Conservation (phyloP, 331 rosid genomes). For the Erythrophleum ivorense region DNA sequence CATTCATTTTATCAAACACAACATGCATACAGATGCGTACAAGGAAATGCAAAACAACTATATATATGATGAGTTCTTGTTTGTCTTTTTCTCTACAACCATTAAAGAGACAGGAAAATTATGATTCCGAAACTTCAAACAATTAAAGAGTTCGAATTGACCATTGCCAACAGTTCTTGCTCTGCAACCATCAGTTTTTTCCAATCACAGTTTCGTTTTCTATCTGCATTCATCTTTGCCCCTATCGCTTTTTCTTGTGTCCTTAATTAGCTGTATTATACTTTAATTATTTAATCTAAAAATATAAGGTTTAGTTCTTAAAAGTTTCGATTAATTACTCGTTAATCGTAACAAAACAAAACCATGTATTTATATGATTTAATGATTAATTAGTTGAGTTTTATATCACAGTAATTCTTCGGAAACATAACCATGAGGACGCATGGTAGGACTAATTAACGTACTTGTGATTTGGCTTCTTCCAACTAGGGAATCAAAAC, state of each 20-base stretch:
- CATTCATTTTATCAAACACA: constrained; percentile 1
- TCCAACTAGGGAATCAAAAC: not conserved
- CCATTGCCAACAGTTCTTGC: not conserved
- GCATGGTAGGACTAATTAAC: not conserved
- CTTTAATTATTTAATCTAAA: not conserved
- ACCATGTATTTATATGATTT: not conserved
- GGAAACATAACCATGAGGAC: not conserved
- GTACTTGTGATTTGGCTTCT: not conserved
- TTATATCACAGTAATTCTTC: not conserved
- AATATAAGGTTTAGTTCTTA: not conserved
- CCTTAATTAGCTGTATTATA: not conserved
- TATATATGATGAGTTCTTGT: not conserved
- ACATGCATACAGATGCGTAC: not conserved
- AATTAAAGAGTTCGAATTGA: not conserved
- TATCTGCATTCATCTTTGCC: not conserved
- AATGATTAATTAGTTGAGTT: not conserved
- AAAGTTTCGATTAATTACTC: not conserved
- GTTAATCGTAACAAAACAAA: too few species aligned
- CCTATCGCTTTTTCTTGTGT: not conserved
- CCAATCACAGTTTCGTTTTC: not conserved
- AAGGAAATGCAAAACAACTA: not conserved
- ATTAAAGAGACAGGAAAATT: not conserved
- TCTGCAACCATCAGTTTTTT: too few species aligned
- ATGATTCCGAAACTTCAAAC: not conserved
- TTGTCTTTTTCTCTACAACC: constrained; percentile 1